These are phyloP conservation scores for Fremontodendron californicum DNA, from an alignment of 345 rosid species.

Conservation along the genomic window DNA sequence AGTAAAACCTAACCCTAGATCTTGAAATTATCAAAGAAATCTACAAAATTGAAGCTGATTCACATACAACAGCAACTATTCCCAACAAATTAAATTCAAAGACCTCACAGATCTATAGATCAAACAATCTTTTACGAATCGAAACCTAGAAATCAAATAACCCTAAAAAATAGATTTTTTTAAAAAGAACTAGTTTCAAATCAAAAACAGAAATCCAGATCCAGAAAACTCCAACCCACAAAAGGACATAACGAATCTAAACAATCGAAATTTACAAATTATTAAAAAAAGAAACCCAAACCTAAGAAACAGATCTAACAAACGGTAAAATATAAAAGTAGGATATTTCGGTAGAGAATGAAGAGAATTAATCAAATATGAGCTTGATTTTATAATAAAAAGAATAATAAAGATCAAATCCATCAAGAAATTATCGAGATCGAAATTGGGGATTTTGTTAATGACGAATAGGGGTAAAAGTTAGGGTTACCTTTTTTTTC, in stretches of 20 bases:
- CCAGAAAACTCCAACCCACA: neutral
- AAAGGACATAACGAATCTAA: constrained; percentile 10
- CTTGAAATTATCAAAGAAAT: no score
- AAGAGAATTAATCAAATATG: neutral
- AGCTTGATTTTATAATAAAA: neutral
- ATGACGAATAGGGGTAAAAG: constrained; percentile 23
- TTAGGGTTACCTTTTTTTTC: constrained; percentile 22
- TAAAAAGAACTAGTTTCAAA: neutral
- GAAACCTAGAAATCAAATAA: neutral
- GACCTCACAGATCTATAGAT: no score
- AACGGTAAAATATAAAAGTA: neutral
- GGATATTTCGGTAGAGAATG: constrained; percentile 19
- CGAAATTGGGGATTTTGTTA: constrained; percentile 6
- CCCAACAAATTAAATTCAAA: no score
- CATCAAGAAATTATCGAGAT: constrained; percentile 14
- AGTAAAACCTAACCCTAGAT: no score
- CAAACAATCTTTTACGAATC: neutral
- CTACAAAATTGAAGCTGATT: no score
- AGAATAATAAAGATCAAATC: constrained; percentile 12
- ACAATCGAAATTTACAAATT: neutral
- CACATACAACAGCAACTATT: no score
- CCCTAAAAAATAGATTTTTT: no score
- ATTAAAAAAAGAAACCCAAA: constrained; percentile 21
- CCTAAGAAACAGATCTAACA: constrained; percentile 20
- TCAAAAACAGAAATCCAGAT: neutral